Percentiles rank a stretch among this genome's conserved stretches.
phyloP scores from a whole-genome alignment of 495 filamentous ascomycete species.

The Parachaetomium inaequale region DNA sequence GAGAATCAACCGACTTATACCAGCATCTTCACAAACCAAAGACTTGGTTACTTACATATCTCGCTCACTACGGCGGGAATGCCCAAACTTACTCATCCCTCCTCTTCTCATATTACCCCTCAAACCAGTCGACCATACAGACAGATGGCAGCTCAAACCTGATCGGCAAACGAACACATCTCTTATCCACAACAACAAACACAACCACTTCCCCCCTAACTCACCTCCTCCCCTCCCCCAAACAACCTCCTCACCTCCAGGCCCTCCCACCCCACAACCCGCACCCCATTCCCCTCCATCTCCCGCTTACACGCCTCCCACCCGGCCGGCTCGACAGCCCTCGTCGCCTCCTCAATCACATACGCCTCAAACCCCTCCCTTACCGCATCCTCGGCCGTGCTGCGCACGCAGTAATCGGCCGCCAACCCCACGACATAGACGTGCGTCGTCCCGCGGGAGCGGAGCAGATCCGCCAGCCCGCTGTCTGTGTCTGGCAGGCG shows the following conservation, averaged over 20 bases:
- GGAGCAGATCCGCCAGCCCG: constrained; percentile 57
- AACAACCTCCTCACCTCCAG: constrained; percentile 40
- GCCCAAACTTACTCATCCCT: too few species aligned
- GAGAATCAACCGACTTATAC: too few species aligned
- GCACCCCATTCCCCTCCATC: constrained; percentile 48
- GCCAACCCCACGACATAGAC: constrained; percentile 84
- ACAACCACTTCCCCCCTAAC: neutral
- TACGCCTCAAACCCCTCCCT: constrained; percentile 72
- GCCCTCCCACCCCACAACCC: constrained; percentile 42
- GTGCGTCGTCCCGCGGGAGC: constrained; percentile 58
- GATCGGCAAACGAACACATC: neutral
- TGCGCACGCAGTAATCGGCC: constrained; percentile 83
- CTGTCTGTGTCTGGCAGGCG: constrained; percentile 58
- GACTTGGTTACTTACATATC: too few species aligned
- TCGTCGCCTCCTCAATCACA: constrained; percentile 75
- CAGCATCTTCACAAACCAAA: too few species aligned
- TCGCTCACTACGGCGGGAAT: too few species aligned
- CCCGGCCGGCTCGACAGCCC: constrained; percentile 56
- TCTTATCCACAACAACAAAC: neutral
- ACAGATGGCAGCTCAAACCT: too few species aligned
- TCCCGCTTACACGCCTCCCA: constrained; percentile 58
- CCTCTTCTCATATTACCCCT: too few species aligned
- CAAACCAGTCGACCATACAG: too few species aligned
- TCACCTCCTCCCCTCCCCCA: neutral
- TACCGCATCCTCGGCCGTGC: constrained; percentile 71